Evolutionary conservation across 2,329 filamentous ascomycete genomes (phyloP), one percentile per base, ranked within the genome.

Genomic region (Paraphoma sp.): DNA sequence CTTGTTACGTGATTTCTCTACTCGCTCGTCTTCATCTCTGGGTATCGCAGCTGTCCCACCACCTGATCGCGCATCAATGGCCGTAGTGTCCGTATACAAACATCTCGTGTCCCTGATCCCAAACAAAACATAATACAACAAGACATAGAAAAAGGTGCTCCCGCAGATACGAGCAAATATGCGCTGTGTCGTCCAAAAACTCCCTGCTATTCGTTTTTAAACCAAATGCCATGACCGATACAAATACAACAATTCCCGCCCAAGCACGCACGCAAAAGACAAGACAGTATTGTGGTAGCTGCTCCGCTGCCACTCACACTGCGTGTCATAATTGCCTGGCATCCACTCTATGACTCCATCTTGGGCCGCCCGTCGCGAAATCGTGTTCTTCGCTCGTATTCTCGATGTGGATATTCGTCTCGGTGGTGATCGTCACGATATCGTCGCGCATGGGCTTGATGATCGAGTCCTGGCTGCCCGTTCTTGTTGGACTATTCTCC

Each of bases 391-490:
- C 57, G 23, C 46, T 53, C 5, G 64, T 48, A 5, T 62, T 59
- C 51, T 75, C 71, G 14, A 76, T 63, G 36, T 75, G 70, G 7
- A 77, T 71, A 45, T 72, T 71, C 14, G 73, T 76, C 44, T 76
- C 71, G 3, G 71, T 73, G 14, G 70, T 54, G 18, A 74, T 72
- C 6, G 65, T 71, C 23, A 69, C 69, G 9, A 51, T 57, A n/a
- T 64, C 63, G 7, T 14, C n/a, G 6, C 54, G 42, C 7, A 59
- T 48, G 1, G 64, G 64, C 45, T 73, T 73, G 36, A 75, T 70
- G 7, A 77, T 76, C 11, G 67, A 69, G 46, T 76, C 74, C 46
- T 72, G 67, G 14, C 70, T 74, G 16, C 72, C 74, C 9, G 65
- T 68, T 11, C 63, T 45, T 8, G 67, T 70, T 2, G 68, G 67